A percentile compares a stretch with the other conserved stretches of the same genome.
These are phyloP conservation scores for Dryadomyces quercus-mongolicae DNA, from an alignment of 2,329 filamentous ascomycete species.

Conservation along the genomic window DNA sequence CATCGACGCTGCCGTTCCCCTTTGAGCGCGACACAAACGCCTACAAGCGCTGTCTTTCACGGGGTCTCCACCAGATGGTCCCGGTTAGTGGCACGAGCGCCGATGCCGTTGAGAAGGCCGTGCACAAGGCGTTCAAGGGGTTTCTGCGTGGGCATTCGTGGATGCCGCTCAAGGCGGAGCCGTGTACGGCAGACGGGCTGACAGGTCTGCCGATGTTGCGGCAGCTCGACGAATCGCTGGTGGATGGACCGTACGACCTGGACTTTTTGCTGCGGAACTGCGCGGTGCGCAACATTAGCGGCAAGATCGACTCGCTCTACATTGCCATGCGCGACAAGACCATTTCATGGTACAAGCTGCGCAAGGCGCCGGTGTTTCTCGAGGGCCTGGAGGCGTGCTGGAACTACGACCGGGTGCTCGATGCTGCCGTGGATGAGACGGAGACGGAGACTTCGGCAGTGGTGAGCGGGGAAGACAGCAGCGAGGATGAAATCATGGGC, in stretches of 20 bases:
- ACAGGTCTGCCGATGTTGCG: slow-evolving; percentile 47
- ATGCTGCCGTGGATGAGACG: slow-evolving; percentile 24
- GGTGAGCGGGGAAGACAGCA: slow-evolving; percentile 14
- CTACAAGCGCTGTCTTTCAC: slow-evolving; percentile 48
- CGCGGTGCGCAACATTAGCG: slow-evolving; percentile 40
- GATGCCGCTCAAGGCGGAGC: slow-evolving; percentile 46
- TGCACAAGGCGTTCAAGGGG: slow-evolving; percentile 35
- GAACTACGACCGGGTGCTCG: slow-evolving; percentile 37
- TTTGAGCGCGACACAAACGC: slow-evolving; percentile 50
- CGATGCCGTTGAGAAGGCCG: slow-evolving; percentile 34
- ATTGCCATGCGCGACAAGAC: slow-evolving; percentile 42
- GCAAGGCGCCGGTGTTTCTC: slow-evolving; percentile 32
- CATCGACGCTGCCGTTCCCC: slow-evolving; percentile 40
- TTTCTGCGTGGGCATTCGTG: slow-evolving; percentile 38
- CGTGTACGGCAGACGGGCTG: slow-evolving; percentile 42
- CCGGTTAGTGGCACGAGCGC: slow-evolving; percentile 37
- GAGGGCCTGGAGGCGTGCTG: slow-evolving; percentile 43
- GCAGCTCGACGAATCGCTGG: slow-evolving; percentile 32
- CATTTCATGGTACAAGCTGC: slow-evolving; percentile 43
- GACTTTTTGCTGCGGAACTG: slow-evolving; percentile 41
- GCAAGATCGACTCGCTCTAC: slow-evolving; percentile 46
- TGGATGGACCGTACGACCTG: slow-evolving; percentile 31
- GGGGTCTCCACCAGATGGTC: slow-evolving; percentile 46
- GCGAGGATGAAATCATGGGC: slow-evolving; percentile 9
- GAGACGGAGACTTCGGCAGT: neutral